Conservation (phyloP, 2,329 filamentous ascomycete genomes). For the Penicillium vulpinum region DNA sequence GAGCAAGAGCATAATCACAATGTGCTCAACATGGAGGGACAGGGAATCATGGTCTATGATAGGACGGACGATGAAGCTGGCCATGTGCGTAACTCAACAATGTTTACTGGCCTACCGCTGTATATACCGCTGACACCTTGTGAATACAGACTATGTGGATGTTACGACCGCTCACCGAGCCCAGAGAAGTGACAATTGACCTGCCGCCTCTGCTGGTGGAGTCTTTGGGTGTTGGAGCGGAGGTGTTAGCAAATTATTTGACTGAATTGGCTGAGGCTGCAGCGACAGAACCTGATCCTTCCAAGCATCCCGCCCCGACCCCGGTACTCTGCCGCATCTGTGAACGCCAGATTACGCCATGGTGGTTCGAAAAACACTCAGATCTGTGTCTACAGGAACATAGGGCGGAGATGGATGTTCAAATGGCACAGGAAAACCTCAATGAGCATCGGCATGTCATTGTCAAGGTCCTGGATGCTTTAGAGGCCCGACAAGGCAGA, state of each 20-base stretch:
- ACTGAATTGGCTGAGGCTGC: conserved; percentile 84
- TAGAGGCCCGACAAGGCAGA: conserved; percentile 65
- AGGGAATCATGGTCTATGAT: conserved; percentile 98
- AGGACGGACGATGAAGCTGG: conserved; percentile 80
- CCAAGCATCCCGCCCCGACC: conserved; percentile 73
- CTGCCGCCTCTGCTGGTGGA: conserved; percentile 86
- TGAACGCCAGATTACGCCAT: conserved; percentile 92
- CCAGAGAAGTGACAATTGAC: conserved; percentile 93
- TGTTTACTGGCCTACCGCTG: conserved; percentile 13
- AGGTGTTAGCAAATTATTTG: conserved; percentile 90
- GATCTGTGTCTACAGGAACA: conserved; percentile 96
- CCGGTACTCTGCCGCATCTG: conserved; percentile 95
- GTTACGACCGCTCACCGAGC: conserved; percentile 85
- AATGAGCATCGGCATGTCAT: conserved; percentile 92
- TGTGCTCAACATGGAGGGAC: conserved; percentile 80
- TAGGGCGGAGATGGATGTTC: conserved; percentile 94
- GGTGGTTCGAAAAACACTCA: conserved; percentile 99
- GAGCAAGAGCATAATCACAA: conserved; percentile 47
- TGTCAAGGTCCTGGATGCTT: conserved; percentile 88
- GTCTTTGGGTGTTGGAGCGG: conserved; percentile 88
- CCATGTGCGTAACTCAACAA: conserved; percentile 63
- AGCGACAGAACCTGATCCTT: conserved; percentile 69
- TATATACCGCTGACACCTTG: conserved; percentile 22
- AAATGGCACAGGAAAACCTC: conserved; percentile 88
- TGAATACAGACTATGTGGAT: conserved; percentile 92